Evolutionary conservation across 179 eudicot genomes (phyloP), one percentile per base, ranked within the genome.

Genomic region (Beta corolliflora): DNA sequence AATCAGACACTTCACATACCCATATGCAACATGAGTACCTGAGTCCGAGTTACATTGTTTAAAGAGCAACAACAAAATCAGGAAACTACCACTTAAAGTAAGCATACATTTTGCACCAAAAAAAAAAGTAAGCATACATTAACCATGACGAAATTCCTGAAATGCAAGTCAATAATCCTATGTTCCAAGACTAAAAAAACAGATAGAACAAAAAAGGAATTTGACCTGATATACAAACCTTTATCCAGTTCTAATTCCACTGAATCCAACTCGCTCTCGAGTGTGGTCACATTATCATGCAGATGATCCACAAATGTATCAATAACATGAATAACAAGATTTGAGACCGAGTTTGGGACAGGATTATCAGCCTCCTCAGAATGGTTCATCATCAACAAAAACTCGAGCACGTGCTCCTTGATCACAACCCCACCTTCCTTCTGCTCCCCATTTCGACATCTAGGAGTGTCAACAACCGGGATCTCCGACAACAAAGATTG

Each of bases 291-390:
- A 64, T 88, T 84, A 89, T 94, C 99, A 76, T 96, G 96, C 50
- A 96, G 83, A 72, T 96, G 99, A 94, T 96, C 99, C 67, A 96
- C 96, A 77, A 94, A 97, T 0, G 98, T 96, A 80, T 96, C 99
- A 54, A 96, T 89, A 23, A 96, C 79, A 63, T 96, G 99, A 82
- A 96, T 89, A 56, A 96, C 92, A 70, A 96, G 92, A 80, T 94
- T 89, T 2, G 99, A 91, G 1, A 92, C 92, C 0, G 99, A 90
- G 66, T 84, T 90, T 0, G 99, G 99, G 52, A 96, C 99, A 3
- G 97, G 98, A 90, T 96, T 96, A 91, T 96, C 99, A 79, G 97
- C 98, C 82, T 92, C 98, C 88, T 96, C 99, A n/a, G 98, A 89
- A 86, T 96, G 99, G 78, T 94, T 94, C 99, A 94, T 91, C 19